phyloP scores from a whole-genome alignment of 2,329 filamentous ascomycete species.

The Arthrobotrys conoides region DNA sequence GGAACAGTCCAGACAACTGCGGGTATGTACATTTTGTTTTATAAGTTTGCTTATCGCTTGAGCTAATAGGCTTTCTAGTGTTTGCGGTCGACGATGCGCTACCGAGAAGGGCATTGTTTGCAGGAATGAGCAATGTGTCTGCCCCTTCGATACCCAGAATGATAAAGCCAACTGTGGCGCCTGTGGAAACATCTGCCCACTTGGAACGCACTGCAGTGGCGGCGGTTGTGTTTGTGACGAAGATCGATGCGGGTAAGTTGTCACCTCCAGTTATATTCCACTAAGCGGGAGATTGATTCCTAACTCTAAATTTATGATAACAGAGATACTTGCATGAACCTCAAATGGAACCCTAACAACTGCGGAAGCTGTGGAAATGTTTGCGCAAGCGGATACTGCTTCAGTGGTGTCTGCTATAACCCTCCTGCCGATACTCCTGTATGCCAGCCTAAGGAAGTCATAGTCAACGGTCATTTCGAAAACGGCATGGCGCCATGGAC shows the following conservation, averaged over 20 bases:
- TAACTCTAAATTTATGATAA: neutral
- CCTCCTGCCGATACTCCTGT: conserved; percentile 8
- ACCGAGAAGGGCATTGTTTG: conserved; percentile 28
- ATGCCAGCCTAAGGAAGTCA: conserved; percentile 50
- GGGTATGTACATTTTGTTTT: neutral
- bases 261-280: neutral
- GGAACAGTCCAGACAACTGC: conserved; percentile 31
- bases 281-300: neutral
- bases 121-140: conserved; percentile 24
- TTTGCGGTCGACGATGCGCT: conserved; percentile 30
- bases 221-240: conserved; percentile 44
- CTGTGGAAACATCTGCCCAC: conserved; percentile 54
- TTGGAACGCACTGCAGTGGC: conserved; percentile 44
- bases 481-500: conserved; percentile 43
- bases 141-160: conserved; percentile 19
- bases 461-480: conserved; percentile 57
- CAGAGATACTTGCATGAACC: conserved; percentile 43
- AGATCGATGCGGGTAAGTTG: conserved; percentile 54
- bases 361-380: conserved; percentile 56
- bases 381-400: conserved; percentile 50
- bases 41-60: neutral
- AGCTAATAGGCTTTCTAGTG: neutral
- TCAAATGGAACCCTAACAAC: conserved; percentile 51
- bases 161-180: conserved; percentile 60
- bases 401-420: conserved; percentile 9